A percentile compares a stretch with the other conserved stretches of the same genome.
Conservation (phyloP, 495 filamentous ascomycete species). For the Penicillium riverlandense region DNA sequence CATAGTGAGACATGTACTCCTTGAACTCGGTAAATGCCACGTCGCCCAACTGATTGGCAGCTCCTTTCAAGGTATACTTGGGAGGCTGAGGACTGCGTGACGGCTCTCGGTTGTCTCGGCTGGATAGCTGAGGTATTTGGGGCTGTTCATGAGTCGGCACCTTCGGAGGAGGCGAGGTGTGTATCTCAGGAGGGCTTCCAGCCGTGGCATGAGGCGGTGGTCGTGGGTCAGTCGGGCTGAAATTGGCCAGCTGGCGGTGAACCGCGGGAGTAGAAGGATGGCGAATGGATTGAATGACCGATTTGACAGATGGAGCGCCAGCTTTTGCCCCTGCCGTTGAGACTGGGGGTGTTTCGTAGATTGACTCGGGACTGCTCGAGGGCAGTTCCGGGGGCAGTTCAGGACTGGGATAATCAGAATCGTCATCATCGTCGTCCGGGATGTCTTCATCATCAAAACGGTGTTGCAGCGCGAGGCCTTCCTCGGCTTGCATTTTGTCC, state of each 20-base stretch:
- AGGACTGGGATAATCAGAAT: constrained; percentile 6
- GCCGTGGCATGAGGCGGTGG: constrained; percentile 15
- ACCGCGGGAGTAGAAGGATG: constrained; percentile 12
- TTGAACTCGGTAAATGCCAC: constrained; percentile 63
- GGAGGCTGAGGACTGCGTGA: constrained; percentile 26
- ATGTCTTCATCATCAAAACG: constrained; percentile 19
- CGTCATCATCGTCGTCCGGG: constrained; percentile 21
- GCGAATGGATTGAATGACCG: constrained; percentile 19
- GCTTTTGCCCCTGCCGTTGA: constrained; percentile 9
- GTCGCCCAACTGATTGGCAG: constrained; percentile 45
- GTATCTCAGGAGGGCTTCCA: constrained; percentile 10
- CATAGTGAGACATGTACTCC: constrained; percentile 55
- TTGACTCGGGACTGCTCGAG: constrained; percentile 15
- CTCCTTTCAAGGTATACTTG: constrained; percentile 31
- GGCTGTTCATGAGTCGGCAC: neutral
- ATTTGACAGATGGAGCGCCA: constrained; percentile 18
- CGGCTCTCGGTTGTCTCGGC: constrained; percentile 12
- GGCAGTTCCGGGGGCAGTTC: constrained; percentile 3
- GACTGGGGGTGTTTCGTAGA: constrained; percentile 23
- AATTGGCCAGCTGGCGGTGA: constrained; percentile 5
- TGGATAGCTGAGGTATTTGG: constrained; percentile 11
- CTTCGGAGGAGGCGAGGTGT: constrained; percentile 9
- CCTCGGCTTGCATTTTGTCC: constrained; percentile 66
- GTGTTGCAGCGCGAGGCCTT: constrained; percentile 60
- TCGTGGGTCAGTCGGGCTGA: constrained; percentile 18